These are phyloP conservation scores for Populus ilicifolia DNA, from an alignment of 345 rosid genomes.

Conservation along the genomic window DNA sequence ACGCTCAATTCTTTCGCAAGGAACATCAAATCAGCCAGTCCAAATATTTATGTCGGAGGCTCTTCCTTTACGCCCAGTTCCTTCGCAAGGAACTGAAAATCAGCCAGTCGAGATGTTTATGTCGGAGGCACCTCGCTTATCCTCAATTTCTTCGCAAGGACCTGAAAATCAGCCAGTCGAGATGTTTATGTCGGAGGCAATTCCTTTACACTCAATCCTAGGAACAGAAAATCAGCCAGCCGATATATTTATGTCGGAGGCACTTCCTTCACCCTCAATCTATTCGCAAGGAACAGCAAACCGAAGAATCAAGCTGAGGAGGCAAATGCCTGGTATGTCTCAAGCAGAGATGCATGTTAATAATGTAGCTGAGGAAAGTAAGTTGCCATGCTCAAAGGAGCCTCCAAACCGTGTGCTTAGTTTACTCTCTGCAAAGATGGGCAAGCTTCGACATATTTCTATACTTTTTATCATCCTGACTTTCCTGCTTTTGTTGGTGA, in stretches of 20 bases:
- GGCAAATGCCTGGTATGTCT: background rate
- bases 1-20: slow-evolving; percentile 6
- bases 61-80: no score
- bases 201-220: background rate
- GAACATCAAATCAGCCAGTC: slow-evolving; percentile 9
- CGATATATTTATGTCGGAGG: no score
- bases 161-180: background rate
- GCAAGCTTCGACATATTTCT: background rate
- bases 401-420: slow-evolving; percentile 15
- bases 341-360: background rate
- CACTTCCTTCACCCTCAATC: no score
- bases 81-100: slow-evolving; percentile 21
- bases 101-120: background rate
- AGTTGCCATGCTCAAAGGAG: background rate
- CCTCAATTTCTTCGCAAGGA: slow-evolving; percentile 12
- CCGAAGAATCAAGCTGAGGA: slow-evolving; percentile 29
- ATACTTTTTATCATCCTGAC: slow-evolving; percentile 9
- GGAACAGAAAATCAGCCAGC: slow-evolving; percentile 13
- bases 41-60: no score
- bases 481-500: slow-evolving; percentile 23
- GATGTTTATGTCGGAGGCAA: no score
- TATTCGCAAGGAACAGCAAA: slow-evolving; percentile 21
- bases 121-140: no score
- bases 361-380: background rate
- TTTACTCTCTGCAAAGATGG: background rate